Evolutionary conservation across 2,329 filamentous ascomycete species (phyloP).

Genomic region (Fusarium keratoplasticum): DNA sequence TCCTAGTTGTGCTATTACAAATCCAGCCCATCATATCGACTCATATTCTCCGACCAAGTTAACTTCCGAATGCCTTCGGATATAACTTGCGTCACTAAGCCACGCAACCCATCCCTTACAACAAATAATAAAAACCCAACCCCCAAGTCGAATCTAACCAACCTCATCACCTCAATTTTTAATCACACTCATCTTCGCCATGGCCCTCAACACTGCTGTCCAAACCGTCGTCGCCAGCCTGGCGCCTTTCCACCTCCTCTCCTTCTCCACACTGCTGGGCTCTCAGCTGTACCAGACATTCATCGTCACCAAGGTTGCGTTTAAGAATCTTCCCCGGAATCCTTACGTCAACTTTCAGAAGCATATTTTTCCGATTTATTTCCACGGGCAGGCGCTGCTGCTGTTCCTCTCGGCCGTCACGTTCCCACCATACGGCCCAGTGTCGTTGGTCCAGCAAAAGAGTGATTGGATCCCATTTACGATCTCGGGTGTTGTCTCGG

Average conservation of each 20-base stretch:
- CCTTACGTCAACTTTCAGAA: slow-evolving; percentile 55
- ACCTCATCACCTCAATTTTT: neutral
- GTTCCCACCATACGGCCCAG: slow-evolving; percentile 47
- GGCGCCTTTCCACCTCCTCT: slow-evolving; percentile 52
- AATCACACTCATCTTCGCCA: neutral
- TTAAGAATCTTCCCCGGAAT: slow-evolving; percentile 47
- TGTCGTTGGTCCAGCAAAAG: slow-evolving; percentile 45
- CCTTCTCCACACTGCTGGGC: slow-evolving; percentile 55
- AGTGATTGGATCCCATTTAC: slow-evolving; percentile 50
- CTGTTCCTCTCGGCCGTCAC: slow-evolving; percentile 50
- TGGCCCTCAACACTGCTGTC: slow-evolving; percentile 25
- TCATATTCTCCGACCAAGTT: neutral
- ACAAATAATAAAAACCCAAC: slow-evolving; percentile 16
- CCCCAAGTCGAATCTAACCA: neutral
- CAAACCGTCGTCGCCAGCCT: slow-evolving; percentile 36
- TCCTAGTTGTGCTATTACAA: neutral
- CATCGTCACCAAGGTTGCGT: slow-evolving; percentile 51
- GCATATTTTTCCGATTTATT: slow-evolving; percentile 56
- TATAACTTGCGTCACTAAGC: slow-evolving; percentile 19
- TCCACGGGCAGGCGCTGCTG: slow-evolving; percentile 50
- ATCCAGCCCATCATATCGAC: neutral
- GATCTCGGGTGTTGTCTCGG: slow-evolving; percentile 46
- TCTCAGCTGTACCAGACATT: slow-evolving; percentile 56
- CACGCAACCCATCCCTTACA: neutral
- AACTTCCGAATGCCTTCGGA: slow-evolving; percentile 42